Base-by-base conservation (phyloP, 2,329 filamentous ascomycete genomes). In the Colletotrichum sp. region DNA sequence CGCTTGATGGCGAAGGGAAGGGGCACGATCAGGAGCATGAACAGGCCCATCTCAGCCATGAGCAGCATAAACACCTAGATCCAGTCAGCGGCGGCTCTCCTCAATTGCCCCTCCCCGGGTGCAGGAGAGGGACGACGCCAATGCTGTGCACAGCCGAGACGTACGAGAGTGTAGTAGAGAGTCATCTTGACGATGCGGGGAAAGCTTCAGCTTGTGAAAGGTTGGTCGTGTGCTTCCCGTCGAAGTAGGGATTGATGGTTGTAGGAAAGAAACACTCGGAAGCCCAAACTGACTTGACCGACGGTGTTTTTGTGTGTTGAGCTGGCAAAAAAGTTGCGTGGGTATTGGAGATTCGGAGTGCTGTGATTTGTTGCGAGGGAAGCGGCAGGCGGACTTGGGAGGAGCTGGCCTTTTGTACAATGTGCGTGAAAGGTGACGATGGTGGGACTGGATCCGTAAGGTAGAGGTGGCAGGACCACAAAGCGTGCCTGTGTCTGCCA, bases 1-100 rank as follows among this genome's bases (percentile, higher is more conserved):
- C 95, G 93, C 87, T 95, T 95, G 84, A 94, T 86, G 78, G 91
- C 93, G 88, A 98, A 98, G 61, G 97, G 97, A 81, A 98, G 91
- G 28, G 97, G 97, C 71, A 99, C 84, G 86, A 96, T 92, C 81
- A 96, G 90, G 79, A 94, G 88, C 89, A 94, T 91, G 87, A 96
- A 96, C 80, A 97, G 88, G 77, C 87, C 88, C 94, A 97, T 96
- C 92, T 97, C 95, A 81, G 92, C 89, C 86, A 97, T 92, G 81
- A 97, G 89, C 81, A 96, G 91, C 84, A 94, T 85, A 87, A 97
- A 97, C 81, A 97, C 95, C 95, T 97, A 78, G n/a, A 15, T 25
- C 36, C 76, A 28, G 65, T 77, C 39, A 77, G 71, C 55, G 28
- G 1, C 58, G 18, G 6, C 5, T n/a, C 58, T 32, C 58, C 18